phyloP scores from a whole-genome alignment of 139 green algal species.

The Nannochloris sp. region DNA sequence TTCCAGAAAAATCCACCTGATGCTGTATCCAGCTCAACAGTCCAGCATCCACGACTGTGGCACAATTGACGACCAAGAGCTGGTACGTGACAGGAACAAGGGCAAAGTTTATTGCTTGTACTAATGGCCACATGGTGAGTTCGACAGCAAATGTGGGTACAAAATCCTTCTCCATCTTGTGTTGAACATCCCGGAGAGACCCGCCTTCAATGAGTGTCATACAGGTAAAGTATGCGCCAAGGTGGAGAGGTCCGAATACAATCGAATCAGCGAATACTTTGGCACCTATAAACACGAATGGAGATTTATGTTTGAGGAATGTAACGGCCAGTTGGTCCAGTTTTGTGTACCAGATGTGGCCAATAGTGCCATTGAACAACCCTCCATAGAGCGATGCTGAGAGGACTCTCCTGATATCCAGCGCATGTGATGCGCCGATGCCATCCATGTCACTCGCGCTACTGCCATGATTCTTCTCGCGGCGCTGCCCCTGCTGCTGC shows the following conservation, averaged over 20 bases:
- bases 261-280: constrained; percentile 24
- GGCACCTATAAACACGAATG: constrained; percentile 6
- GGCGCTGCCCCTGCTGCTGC: too few relatives aligned
- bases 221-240: constrained; percentile 19
- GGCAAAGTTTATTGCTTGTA: constrained; percentile 27
- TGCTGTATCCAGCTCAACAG: constrained; percentile 5
- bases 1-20: not conserved
- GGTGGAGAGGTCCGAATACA: constrained; percentile 23
- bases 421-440: too few relatives aligned
- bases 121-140: constrained; percentile 17
- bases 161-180: constrained; percentile 28
- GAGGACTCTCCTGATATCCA: not conserved
- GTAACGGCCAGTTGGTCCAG: constrained; percentile 4
- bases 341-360: constrained; percentile 23
- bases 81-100: constrained; percentile 24
- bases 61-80: constrained; percentile 21
- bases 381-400: constrained; percentile 17
- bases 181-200: not conserved
- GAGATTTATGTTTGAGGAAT: not conserved
- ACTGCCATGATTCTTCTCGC: too few relatives aligned
- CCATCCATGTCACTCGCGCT: too few relatives aligned
- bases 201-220: constrained; percentile 18
- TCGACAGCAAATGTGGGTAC: constrained; percentile 23
- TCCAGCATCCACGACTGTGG: constrained; percentile 17
- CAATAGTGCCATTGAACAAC: constrained; percentile 13